Percentiles rank a stretch among this genome's conserved stretches.
Conservation (phyloP, 2,329 filamentous ascomycete species). For the Ceratocystis lukuohia region DNA sequence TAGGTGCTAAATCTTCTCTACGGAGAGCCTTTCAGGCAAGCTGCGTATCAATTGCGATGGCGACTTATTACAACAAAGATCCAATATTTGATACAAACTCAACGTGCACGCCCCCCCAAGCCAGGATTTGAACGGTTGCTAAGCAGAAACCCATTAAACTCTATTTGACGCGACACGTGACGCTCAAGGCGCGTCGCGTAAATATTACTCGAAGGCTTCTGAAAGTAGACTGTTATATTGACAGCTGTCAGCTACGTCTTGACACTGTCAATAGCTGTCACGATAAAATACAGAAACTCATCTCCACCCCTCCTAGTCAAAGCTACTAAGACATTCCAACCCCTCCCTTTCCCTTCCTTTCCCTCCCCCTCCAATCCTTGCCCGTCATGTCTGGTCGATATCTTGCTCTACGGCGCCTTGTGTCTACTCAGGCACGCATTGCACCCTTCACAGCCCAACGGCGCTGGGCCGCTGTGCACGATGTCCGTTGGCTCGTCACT, state of each 20-base stretch:
- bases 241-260: not conserved
- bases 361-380: no score
- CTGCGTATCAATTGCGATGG: no score
- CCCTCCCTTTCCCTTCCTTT: not conserved
- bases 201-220: not conserved
- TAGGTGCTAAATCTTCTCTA: no score
- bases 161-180: not conserved
- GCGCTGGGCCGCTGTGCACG: conserved; percentile 83
- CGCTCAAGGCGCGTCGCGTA: not conserved
- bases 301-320: not conserved
- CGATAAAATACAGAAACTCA: not conserved
- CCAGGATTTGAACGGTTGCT: not conserved
- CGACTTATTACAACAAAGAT: no score
- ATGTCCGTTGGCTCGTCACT: conserved; percentile 79
- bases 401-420: conserved; percentile 13
- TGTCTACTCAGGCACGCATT: conserved; percentile 17
- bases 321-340: not conserved
- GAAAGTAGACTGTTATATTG: not conserved
- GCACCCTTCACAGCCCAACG: conserved; percentile 39
- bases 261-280: not conserved
- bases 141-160: conserved; percentile 16
- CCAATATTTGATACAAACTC: no score
- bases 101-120: not conserved
- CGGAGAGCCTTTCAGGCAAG: no score
- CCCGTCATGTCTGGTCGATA: conserved; percentile 12